Conservation (phyloP, 2,329 filamentous ascomycete species). For the Penicillium palitans region DNA sequence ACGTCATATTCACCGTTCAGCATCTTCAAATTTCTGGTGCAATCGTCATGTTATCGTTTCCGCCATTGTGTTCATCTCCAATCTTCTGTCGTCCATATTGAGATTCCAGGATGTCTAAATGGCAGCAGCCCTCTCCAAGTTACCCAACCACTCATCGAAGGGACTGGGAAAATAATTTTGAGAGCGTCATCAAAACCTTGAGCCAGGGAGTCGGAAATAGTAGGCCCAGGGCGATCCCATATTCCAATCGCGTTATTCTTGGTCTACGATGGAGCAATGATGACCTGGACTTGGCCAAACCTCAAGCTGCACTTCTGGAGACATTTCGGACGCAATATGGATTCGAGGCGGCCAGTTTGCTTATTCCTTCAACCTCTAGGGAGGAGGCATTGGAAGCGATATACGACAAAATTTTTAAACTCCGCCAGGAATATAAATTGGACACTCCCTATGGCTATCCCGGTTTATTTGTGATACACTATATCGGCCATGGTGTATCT, state of each 20-base stretch:
- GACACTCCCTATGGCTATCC: not conserved
- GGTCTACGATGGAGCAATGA: not conserved
- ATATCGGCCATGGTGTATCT: not conserved
- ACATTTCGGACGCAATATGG: not conserved
- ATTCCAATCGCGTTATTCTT: not conserved
- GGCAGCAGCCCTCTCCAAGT: not conserved
- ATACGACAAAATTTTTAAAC: not conserved
- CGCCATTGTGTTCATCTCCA: not conserved
- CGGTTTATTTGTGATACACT: not conserved
- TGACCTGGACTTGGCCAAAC: not conserved
- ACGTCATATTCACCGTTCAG: not conserved
- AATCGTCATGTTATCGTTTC: not conserved
- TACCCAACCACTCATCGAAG: not conserved
- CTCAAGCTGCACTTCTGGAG: not conserved
- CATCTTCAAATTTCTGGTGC: not conserved
- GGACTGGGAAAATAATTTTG: not conserved
- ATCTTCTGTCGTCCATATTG: not conserved
- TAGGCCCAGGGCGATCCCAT: not conserved
- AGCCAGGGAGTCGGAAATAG: not conserved
- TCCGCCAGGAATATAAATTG: not conserved
- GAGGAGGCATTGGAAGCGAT: not conserved
- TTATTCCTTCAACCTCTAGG: not conserved
- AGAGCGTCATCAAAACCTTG: not conserved
- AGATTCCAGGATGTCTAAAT: not conserved
- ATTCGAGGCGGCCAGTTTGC: not conserved